Percentiles rank a stretch among this genome's conserved stretches.
These are phyloP conservation scores for Kwoniella mangroviensis DNA, from an alignment of 768 basidiomycete species.

Conservation along the genomic window DNA sequence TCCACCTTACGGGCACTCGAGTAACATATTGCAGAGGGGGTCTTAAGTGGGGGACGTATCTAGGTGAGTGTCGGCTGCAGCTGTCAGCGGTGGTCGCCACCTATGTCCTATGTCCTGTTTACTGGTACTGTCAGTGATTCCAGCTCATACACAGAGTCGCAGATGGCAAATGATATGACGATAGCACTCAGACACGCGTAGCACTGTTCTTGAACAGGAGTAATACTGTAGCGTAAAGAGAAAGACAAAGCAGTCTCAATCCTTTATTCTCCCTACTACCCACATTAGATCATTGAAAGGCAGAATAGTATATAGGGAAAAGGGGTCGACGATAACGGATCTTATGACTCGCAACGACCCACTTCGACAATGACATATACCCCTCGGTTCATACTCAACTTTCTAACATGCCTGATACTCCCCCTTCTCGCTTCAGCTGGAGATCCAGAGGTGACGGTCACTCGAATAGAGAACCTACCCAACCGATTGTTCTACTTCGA, in stretches of 20 bases:
- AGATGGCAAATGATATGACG: no score
- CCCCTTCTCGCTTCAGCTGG: constrained; percentile 13
- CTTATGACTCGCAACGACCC: not conserved
- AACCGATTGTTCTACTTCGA: constrained; percentile 87
- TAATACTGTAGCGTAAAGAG: not conserved
- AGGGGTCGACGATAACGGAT: no score
- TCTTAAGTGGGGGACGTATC: not conserved
- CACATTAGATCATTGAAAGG: not conserved
- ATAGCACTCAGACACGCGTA: not conserved
- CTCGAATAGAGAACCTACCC: constrained; percentile 71
- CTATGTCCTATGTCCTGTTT: no score
- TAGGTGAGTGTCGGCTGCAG: not conserved
- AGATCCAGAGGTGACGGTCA: constrained; percentile 54
- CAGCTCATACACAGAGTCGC: no score
- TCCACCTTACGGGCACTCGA: not conserved
- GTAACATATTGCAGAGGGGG: not conserved
- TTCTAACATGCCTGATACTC: constrained; percentile 11
- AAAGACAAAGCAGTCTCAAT: not conserved
- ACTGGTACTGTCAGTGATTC: no score
- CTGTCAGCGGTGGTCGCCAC: no score
- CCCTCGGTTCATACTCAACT: not conserved
- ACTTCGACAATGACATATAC: not conserved
- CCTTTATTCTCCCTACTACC: not conserved
- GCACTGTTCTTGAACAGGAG: not conserved
- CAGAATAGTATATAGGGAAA: no score